Conservation (phyloP, 495 filamentous ascomycete species). For the Haplographium delicatum region DNA sequence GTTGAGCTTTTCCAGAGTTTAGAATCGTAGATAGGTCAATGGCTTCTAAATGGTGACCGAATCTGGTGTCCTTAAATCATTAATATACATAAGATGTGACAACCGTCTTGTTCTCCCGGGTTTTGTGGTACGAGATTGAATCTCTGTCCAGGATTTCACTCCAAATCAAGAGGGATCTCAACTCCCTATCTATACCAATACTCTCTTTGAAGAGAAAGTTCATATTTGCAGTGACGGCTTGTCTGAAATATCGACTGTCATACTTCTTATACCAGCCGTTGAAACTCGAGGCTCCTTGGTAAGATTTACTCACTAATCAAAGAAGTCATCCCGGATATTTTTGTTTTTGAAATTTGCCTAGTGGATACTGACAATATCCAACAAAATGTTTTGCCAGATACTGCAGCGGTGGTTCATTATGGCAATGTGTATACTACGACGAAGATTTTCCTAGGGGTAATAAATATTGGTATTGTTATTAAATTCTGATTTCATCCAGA, state of each 20-base stretch:
- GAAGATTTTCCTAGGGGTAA: constrained; percentile 50
- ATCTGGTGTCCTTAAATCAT: constrained; percentile 57
- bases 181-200: constrained; percentile 30
- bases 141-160: constrained; percentile 22
- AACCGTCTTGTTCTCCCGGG: constrained; percentile 42
- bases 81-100: constrained; percentile 63
- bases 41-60: constrained; percentile 41
- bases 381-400: constrained; percentile 62
- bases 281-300: constrained; percentile 39
- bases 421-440: constrained; percentile 51
- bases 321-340: constrained; percentile 51
- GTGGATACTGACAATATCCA: constrained; percentile 53
- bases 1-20: constrained; percentile 14
- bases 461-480: constrained; percentile 44
- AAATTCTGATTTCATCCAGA: constrained; percentile 56
- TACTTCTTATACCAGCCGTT: constrained; percentile 41
- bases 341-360: too few relatives aligned
- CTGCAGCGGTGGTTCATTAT: constrained; percentile 61
- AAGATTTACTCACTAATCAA: constrained; percentile 41
- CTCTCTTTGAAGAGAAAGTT: constrained; percentile 61
- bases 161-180: constrained; percentile 41
- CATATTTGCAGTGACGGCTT: constrained; percentile 46
- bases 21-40: constrained; percentile 13
- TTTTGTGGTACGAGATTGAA: constrained; percentile 18
- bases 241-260: constrained; percentile 49